Base-by-base conservation (phyloP, 1,139 yeast genomes). In the Geotrichum restrictum region DNA sequence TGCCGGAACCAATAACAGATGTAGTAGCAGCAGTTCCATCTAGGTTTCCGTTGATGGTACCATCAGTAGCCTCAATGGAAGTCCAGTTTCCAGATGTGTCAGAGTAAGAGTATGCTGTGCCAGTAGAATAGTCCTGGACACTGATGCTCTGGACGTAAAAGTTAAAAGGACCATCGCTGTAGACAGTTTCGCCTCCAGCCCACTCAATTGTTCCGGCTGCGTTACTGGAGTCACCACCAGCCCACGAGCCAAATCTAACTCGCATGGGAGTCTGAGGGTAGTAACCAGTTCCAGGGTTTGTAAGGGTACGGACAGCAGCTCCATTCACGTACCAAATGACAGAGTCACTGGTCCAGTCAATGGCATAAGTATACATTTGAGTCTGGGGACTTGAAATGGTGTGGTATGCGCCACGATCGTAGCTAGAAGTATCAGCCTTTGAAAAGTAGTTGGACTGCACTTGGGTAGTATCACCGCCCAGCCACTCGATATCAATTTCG, bases 181-280 rank as follows among this genome's bases (percentile, higher is more conserved):
- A 85, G 66, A 85, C 83, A 13, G 88, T 81, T 13, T 60, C 59
- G 51, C 95, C 95, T 48, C 95, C 94, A n/a, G 94, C 93, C 95
- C 95, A 86, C 62, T 80, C 80, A 54, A 86, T 82, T 5, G 94
- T 85, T 36, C 94, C 95, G 27, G 56, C 59, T 29, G 75, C 69
- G 63, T 84, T 84, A 38, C 72, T 63, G 14, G 88, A 74, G 65
- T 84, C 89, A 56, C 94, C 94, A 56, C 91, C 94, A 16, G 93
- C 89, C 94, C 94, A 85, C 6, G 78, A 64, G 53, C 94, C 94
- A 52, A 85, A 75, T 62, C 73, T 77, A 16, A 87, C 67, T 58
- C 74, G 76, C 93, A 85, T 85, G 36, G 95, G 95, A 18, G 85
- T 72, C 67, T 85, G 89, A 36, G 95, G 95, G 65, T 77, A 86